phyloP scores from a whole-genome alignment of 208 protist genomes.

The Phytomonas francai region DNA sequence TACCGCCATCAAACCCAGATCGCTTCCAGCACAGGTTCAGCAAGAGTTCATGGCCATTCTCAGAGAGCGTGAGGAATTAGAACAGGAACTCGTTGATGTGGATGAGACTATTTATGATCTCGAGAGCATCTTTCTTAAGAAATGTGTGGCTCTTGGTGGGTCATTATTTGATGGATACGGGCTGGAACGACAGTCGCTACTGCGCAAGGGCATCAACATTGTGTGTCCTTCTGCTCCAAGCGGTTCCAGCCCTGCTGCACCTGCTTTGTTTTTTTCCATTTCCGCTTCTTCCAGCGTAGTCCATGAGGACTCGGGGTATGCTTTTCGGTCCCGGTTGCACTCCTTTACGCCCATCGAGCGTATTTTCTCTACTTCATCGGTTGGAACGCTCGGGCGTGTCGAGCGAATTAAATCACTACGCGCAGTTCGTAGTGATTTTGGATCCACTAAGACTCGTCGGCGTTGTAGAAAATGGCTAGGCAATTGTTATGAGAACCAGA shows the following conservation, averaged over 20 bases:
- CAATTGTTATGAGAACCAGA: not conserved
- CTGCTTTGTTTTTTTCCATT: not conserved
- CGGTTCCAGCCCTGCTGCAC: not conserved
- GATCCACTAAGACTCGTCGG: not conserved
- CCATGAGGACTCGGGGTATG: constrained; percentile 12
- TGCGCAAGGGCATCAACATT: not conserved
- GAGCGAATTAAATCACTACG: constrained; percentile 23
- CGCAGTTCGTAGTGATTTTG: not conserved
- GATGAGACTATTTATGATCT: constrained; percentile 63
- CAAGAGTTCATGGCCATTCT: constrained; percentile 31
- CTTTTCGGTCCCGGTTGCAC: constrained; percentile 55
- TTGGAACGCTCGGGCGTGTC: constrained; percentile 58
- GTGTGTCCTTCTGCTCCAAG: not conserved
- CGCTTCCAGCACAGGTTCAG: constrained; percentile 14
- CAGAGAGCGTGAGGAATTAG: constrained; percentile 33
- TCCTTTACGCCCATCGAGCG: constrained; percentile 64
- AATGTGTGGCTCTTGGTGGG: constrained; percentile 55
- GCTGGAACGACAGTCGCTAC: constrained; percentile 32
- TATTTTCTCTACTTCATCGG: constrained; percentile 67
- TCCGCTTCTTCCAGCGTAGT: not conserved
- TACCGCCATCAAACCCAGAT: not conserved
- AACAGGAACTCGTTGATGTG: constrained; percentile 25
- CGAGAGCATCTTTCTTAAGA: constrained; percentile 51
- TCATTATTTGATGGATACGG: constrained; percentile 77
- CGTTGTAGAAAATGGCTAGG: not conserved